Evolutionary conservation across 306 rosid genomes (phyloP).

Genomic region (Vigna radiata): DNA sequence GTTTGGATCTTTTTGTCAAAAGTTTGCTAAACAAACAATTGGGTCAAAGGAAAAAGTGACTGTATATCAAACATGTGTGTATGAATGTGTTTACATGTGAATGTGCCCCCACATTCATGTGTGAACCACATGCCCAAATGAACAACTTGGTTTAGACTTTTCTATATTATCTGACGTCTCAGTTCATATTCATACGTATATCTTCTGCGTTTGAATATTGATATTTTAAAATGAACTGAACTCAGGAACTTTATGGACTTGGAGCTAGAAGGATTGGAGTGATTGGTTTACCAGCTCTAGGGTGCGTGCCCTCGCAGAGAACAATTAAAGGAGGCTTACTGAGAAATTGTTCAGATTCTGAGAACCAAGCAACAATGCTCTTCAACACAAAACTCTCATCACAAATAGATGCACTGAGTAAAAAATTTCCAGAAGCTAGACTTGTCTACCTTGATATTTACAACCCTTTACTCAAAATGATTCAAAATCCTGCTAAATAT

Average conservation of each 20-base stretch:
- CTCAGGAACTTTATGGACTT: slow-evolving; percentile 62
- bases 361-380: slow-evolving; percentile 61
- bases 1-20: background rate
- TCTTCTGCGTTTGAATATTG: too few relatives aligned
- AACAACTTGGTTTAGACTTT: background rate
- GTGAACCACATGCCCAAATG: background rate
- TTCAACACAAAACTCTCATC: slow-evolving; percentile 69
- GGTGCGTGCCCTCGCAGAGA: slow-evolving; percentile 84
- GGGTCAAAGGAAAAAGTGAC: too few relatives aligned
- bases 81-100: background rate
- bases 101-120: background rate
- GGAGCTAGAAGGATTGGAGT: slow-evolving; percentile 82
- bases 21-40: background rate
- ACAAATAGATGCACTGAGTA: slow-evolving; percentile 42
- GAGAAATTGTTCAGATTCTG: slow-evolving; percentile 52
- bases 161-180: background rate
- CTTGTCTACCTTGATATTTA: slow-evolving; percentile 70
- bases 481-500: slow-evolving; percentile 57
- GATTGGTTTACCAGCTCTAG: slow-evolving; percentile 55
- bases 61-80: too few relatives aligned
- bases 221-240: background rate
- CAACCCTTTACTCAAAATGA: slow-evolving; percentile 42
- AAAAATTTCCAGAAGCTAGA: slow-evolving; percentile 52
- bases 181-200: too few relatives aligned
- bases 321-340: slow-evolving; percentile 56